phyloP scores from a whole-genome alignment of 805 yeast species.

The Candida silvatica region DNA sequence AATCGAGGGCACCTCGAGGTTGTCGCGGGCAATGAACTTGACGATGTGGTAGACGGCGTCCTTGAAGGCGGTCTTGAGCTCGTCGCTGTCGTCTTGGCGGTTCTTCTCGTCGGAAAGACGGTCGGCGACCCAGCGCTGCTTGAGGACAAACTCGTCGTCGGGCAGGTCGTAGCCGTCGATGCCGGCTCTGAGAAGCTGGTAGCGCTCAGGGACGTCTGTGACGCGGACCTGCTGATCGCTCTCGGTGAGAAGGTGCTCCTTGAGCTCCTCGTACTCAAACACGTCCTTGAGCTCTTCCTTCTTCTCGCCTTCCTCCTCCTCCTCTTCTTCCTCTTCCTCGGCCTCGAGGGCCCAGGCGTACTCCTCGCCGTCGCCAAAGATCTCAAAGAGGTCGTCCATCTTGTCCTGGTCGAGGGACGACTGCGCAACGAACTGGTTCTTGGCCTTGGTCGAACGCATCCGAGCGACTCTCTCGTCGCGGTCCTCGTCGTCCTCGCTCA shows the following conservation, averaged over 20 bases:
- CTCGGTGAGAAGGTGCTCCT: constrained; percentile 84
- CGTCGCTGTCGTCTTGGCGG: constrained; percentile 21
- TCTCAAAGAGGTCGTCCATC: constrained; percentile 86
- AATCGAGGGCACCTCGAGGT: constrained; percentile 87
- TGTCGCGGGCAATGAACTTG: constrained; percentile 66
- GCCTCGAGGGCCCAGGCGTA: constrained; percentile 98
- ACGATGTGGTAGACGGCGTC: constrained; percentile 64
- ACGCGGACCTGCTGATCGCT: constrained; percentile 83
- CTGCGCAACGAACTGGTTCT: constrained; percentile 21
- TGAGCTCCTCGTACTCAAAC: constrained; percentile 89
- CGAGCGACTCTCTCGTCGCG: constrained; percentile 33
- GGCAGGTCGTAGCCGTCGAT: constrained; percentile 61
- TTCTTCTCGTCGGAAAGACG: constrained; percentile 51
- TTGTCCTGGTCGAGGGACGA: constrained; percentile 76
- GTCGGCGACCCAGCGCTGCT: constrained; percentile 76
- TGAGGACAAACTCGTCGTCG: constrained; percentile 59
- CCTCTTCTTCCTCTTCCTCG: constrained; percentile 58
- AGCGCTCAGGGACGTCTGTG: constrained; percentile 88
- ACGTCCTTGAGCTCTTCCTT: constrained; percentile 59
- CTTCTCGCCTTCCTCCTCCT: constrained; percentile 33
- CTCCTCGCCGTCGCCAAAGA: constrained; percentile 95
- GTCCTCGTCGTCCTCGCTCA: constrained; percentile 80
- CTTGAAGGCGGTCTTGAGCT: constrained; percentile 42
- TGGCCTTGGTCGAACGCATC: constrained; percentile 25
- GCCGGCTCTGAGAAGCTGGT: constrained; percentile 63